These are phyloP conservation scores for Hymenoscyphus repandus DNA, from an alignment of 2,329 filamentous ascomycete genomes.

Conservation along the genomic window DNA sequence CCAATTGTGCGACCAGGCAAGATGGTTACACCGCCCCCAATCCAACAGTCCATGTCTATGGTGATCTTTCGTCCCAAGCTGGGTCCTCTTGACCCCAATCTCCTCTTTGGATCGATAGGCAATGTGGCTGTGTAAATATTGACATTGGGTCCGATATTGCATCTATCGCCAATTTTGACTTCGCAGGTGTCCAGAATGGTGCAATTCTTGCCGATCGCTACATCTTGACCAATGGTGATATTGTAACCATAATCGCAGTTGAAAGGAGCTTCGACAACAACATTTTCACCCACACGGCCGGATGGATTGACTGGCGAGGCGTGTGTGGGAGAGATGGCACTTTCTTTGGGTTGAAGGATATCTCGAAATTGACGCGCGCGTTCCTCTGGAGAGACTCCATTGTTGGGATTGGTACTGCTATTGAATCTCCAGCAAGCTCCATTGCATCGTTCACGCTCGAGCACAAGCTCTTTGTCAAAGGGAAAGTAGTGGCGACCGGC, in stretches of 20 bases:
- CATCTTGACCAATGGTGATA: slow-evolving; percentile 78
- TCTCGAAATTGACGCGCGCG: slow-evolving; percentile 65
- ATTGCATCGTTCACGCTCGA: slow-evolving; percentile 81
- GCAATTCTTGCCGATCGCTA: slow-evolving; percentile 78
- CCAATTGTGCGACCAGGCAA: slow-evolving; percentile 50
- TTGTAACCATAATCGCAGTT: slow-evolving; percentile 96
- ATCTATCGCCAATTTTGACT: slow-evolving; percentile 74
- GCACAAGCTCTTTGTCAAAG: slow-evolving; percentile 69
- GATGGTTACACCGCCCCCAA: slow-evolving; percentile 58
- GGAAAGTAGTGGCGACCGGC: slow-evolving; percentile 73
- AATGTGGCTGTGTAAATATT: slow-evolving; percentile 75
- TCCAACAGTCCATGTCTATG: slow-evolving; percentile 69
- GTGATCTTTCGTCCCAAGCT: slow-evolving; percentile 66
- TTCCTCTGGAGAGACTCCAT: slow-evolving; percentile 64
- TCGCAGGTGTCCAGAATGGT: slow-evolving; percentile 81
- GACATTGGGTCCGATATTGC: slow-evolving; percentile 76
- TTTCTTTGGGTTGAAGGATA: slow-evolving; percentile 60
- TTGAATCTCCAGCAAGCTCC: slow-evolving; percentile 83
- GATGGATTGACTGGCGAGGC: slow-evolving; percentile 46
- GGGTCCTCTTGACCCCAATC: slow-evolving; percentile 68
- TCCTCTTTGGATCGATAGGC: slow-evolving; percentile 65
- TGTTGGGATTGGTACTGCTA: slow-evolving; percentile 69
- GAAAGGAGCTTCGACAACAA: slow-evolving; percentile 82
- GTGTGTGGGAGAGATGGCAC: slow-evolving; percentile 49
- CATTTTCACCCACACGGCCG: slow-evolving; percentile 66